phyloP scores from a whole-genome alignment of 2,329 filamentous ascomycete species.

The Chaetomiaceae sp. region DNA sequence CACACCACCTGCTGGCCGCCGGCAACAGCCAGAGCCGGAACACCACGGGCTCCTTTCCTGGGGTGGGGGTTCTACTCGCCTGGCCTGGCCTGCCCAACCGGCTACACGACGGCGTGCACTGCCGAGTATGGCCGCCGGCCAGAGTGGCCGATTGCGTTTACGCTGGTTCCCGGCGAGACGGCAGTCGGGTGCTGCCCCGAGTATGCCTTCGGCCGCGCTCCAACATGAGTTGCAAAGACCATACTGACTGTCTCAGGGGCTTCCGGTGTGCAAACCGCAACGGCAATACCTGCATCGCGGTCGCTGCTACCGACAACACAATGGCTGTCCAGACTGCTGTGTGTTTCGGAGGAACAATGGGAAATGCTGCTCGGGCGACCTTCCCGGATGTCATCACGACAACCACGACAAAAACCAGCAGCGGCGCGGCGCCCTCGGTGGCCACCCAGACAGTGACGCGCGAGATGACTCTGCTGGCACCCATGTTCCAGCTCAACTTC shows the following conservation, averaged over 20 bases:
- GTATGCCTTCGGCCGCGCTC: too few species aligned
- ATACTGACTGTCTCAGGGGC: neutral
- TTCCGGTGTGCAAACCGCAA: neutral
- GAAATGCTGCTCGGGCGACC: neutral
- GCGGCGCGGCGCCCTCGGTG: neutral
- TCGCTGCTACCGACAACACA: too few species aligned
- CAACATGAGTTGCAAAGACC: too few species aligned
- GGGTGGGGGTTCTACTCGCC: conserved; percentile 15
- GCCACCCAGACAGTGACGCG: neutral
- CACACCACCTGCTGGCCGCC: conserved; percentile 9
- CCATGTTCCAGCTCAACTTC: conserved; percentile 12
- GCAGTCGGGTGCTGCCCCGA: conserved; percentile 9
- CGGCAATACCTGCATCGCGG: conserved; percentile 9
- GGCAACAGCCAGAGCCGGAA: neutral
- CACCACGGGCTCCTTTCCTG: neutral
- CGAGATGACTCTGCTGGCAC: neutral
- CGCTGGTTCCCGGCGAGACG: conserved; percentile 3
- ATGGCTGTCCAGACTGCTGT: neutral
- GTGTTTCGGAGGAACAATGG: neutral
- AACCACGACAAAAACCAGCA: neutral
- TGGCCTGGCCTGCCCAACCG: conserved; percentile 2
- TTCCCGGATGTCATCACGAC: neutral
- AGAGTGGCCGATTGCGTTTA: conserved; percentile 1
- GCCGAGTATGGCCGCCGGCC: neutral
- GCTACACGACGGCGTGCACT: conserved; percentile 11